Evolutionary conservation across 345 rosid genomes (phyloP).

Genomic region (Psidium guajava): DNA sequence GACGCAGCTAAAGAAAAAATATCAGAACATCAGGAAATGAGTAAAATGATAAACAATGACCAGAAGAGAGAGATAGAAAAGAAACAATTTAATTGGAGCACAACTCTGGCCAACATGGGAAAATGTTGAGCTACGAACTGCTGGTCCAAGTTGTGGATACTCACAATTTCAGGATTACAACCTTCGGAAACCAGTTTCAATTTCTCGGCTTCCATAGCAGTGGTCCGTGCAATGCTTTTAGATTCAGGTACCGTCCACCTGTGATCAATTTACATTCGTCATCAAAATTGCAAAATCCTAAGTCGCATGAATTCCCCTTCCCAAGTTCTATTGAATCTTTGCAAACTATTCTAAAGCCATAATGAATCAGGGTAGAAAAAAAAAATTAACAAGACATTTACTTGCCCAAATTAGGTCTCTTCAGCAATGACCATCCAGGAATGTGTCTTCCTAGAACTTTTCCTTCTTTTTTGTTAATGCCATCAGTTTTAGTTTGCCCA

Average conservation of each 20-base stretch:
- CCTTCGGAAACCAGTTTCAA: conserved; percentile 73
- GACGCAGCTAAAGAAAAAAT: conserved; percentile 29
- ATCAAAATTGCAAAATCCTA: neutral
- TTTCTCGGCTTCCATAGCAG: conserved; percentile 61
- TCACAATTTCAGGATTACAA: conserved; percentile 53
- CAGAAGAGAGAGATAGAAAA: neutral
- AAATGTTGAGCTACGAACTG: neutral
- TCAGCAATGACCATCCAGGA: neutral
- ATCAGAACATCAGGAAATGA: conserved; percentile 20
- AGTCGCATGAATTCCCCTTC: neutral
- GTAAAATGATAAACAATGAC: neutral
- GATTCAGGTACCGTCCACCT: conserved; percentile 73
- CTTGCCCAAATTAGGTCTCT: neutral
- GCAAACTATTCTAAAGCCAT: neutral
- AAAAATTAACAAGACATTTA: neutral
- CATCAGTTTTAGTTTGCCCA: neutral
- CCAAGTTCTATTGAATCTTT: neutral
- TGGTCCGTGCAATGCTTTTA: conserved; percentile 42
- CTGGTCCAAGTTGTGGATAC: conserved; percentile 11
- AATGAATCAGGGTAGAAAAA: neutral
- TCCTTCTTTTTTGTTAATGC: neutral
- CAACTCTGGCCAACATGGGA: neutral
- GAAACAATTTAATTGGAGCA: neutral
- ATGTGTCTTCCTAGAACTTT: neutral
- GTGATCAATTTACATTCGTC: conserved; percentile 4